Base-by-base conservation (phyloP, 305 asterid species). In the Petunia hybrid region DNA sequence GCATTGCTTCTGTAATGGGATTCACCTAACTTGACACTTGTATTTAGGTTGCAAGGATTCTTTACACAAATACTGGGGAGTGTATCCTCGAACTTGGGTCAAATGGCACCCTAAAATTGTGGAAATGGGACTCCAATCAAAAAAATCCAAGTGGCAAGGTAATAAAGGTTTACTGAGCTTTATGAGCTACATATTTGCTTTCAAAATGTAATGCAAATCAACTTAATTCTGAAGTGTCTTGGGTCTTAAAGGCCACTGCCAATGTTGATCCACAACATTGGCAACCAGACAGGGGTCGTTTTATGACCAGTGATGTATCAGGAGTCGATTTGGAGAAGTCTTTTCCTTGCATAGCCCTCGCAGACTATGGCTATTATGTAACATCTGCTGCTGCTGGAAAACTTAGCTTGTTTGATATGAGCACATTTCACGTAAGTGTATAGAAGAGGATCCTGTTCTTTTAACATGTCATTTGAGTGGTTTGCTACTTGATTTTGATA, bases 381-480 rank as follows among this genome's bases (percentile, higher is more conserved):
- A 93, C 91, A 95, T 91, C 97, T 41, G 97, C 97, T 80, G 88
- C 95, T 69, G 97, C 97, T 83, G 97, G 97, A 79, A 93, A 90
- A 84, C 91, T 93, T 82, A 91, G 97, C 56, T 81, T 93, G 80
- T 93, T 93, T 87, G 91, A 93, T 85, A 93, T 93, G 95, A 91
- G 90, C 97, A 91, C 97, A 67, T 93, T 93, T 82, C 91, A 93
- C 93, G 97, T 89, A 85, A 77, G 81, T 56, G 39, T 74, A 43
- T 12, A 56, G 39, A 56, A 31, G 51, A 78, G 67, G 42, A 61
- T 66, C 74, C 41, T 55, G 75, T 39, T 65, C 51, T 31, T 66
- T 31, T 35, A 13, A 12, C 57, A 40, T 38, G 16, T 56, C 46
- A 53, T 79, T 65, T 66, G 63, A n/a, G 63, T 53, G 45, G 59